Base-by-base conservation (phyloP, 768 basidiomycete species). In the Termitomyces sp. region DNA sequence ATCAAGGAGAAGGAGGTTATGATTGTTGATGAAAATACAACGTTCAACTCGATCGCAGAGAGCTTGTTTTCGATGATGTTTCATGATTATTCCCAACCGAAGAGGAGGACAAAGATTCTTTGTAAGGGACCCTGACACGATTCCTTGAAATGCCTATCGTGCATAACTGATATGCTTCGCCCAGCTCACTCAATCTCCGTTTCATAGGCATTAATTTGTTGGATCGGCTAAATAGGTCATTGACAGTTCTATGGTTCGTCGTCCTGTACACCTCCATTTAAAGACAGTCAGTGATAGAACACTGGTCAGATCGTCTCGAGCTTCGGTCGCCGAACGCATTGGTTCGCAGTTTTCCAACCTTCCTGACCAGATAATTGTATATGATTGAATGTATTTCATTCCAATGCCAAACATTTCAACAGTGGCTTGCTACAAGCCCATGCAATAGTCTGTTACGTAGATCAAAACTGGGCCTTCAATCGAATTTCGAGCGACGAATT, bases 61-160 rank as follows among this genome's bases (percentile, higher is more conserved):
- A 6, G 45, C 45, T 41, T 30, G 35, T 41, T 6, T 17, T 17
- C 4, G 65, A 70, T 45, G 64, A 61, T 14, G 68, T 75, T 10
- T 53, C 75, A 78, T 56, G 82, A 82, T 38, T 82, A 82, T 83
- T 85, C 63, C 86, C 87, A 5, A 83, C 83, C 0, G 81, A 80
- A 23, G 23, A 1, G 23, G 82, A 86, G 63, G 86, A 89, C 68
- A 65, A 72, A 57, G 4, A 84, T 83, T 19, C 72, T 89, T 42
- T 76, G 85, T 30, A 23, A 78, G 85, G 45, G 80, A 88, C 10
- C 66, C 85, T 15, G 87, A 87, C 57, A 47, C 65, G 8, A 67
- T 85, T 53, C 83, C 84, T 0, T 83, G 82, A 82, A 71, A 69
- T 50, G 80, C 82, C 6, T 83, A 80, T 64, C 65, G 78, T 80